phyloP scores from a whole-genome alignment of 441 rosid species.

The Lagerstroemia fauriei region DNA sequence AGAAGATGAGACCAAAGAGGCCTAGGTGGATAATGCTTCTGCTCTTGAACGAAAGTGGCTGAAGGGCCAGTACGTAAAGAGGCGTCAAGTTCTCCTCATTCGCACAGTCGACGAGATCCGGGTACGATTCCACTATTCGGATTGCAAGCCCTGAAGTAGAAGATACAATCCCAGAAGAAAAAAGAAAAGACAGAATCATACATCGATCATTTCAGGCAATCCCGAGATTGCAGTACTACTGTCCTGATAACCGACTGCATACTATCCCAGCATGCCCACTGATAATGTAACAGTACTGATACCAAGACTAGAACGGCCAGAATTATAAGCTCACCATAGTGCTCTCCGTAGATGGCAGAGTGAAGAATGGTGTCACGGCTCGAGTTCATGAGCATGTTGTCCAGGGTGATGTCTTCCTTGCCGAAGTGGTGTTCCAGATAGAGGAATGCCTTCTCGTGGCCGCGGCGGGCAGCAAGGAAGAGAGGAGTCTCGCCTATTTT shows the following conservation, averaged over 20 bases:
- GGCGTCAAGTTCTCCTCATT: background rate
- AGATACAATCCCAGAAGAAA: background rate
- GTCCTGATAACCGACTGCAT: no score
- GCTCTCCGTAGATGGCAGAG: background rate
- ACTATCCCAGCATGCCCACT: no score
- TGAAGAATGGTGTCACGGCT: background rate
- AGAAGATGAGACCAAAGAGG: slow-evolving; percentile 1
- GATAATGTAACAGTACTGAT: no score
- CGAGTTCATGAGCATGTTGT: background rate
- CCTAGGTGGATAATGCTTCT: background rate
- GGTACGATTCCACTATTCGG: background rate
- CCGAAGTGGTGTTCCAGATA: background rate
- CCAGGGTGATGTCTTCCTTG: background rate
- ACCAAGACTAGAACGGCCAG: background rate
- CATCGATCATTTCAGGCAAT: no score
- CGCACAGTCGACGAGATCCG: background rate
- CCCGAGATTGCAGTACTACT: no score
- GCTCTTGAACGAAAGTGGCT: background rate
- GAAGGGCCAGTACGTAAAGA: background rate
- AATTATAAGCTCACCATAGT: background rate
- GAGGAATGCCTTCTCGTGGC: background rate
- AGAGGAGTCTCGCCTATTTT: background rate
- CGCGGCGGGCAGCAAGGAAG: slow-evolving; percentile 1
- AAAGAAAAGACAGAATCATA: no score
- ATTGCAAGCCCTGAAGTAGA: background rate